Evolutionary conservation across 2,329 filamentous ascomycete genomes (phyloP), one percentile per base, ranked within the genome.

Genomic region (Bipolaris zeicola): DNA sequence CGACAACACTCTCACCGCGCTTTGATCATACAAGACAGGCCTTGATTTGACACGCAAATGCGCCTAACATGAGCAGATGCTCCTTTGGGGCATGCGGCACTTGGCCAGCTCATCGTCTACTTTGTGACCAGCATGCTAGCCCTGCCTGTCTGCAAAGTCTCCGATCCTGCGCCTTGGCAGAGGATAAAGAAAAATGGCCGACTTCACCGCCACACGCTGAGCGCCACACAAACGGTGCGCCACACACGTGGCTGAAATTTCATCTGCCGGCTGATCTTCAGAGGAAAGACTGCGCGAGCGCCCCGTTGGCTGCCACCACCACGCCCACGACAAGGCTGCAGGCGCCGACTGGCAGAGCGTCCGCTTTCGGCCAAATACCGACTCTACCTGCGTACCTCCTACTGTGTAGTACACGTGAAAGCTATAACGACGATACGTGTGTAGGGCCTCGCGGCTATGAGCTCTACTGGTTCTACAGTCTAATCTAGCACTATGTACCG

Each of bases 1-100:
- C 46, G 37, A 38, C 46, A n/a, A 22, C 41, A 43, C 43, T 50
- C 57, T 52, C 62, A 63, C 62, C 61, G 60, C 60, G 62, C 62
- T 62, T 55, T 61, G 52, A 28, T 28, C 7, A 49, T 38, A 46
- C 46, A 37, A 24, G 42, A 16, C 58, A 52, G 52, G 58, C 18
- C 36, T 20, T 14, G 38, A 39, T 39, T 20, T 31, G 51, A 50
- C 49, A 51, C n/a, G 31, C 45, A 22, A 36, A 55, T 61, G 52
- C 49, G 50, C 55, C 58, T 62, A 62, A 42, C 55, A 53, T 36
- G 51, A 46, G 54, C 39, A 36, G 10, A 36, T 20, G 6, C 42
- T 28, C 11, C 43, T 22, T 24, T 47, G 42, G 34, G 41, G 33
- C 24, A 46, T 49, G 31, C 31, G 10, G 2, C 42, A 37, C 26